Evolutionary conservation across 306 rosid species (phyloP), one percentile per base, ranked within the genome.

Genomic region (Hippophae gyantsensis): DNA sequence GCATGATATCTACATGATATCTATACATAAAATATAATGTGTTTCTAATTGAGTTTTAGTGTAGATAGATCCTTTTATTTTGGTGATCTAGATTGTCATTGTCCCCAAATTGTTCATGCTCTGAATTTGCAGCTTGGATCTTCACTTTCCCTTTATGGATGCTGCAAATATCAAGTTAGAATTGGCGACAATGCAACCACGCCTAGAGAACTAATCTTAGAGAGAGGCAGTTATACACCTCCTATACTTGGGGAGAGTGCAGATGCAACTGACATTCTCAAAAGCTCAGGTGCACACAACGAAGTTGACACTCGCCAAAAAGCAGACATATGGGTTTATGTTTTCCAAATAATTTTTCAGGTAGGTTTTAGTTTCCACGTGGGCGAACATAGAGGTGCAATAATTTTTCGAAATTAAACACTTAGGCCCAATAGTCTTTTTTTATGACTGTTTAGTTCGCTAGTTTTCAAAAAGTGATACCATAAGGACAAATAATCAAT

Each of bases 261-360:
- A 50, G 82, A 73, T 55, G 23, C 64, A 48, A 58, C 78, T 57
- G 54, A 54, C 69, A 50, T 69, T 48, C 53, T 69, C 48, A 92
- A 88, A 74, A 72, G 62, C 48, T 32, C 63, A 7, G 42, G 69
- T 66, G 51, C 74, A 52, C 27, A 18, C 63, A 69, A 47, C 48
- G 79, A 65, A 69, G 42, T 57, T 65, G 64, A 54, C 14, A 32
- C 61, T 64, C 57, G 13, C 23, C 45, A 71, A 68, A 64, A 66
- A 56, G 95, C 95, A 45, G 79, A 82, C 68, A 65, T 58, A 56
- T 66, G 81, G 72, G 81, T 74, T 65, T 82, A 84, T 45, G 48
- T 68, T 61, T 71, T 86, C 61, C 96, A 92, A 82, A 86, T 92
- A 52, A 69, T 75, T 44, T 88, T 79, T 77, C 96, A 92, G 99